A percentile compares a stretch with the other conserved stretches of the same genome.
phyloP scores from a whole-genome alignment of 1,284 basidiomycete species.

The Apiotrichum gamsii region DNA sequence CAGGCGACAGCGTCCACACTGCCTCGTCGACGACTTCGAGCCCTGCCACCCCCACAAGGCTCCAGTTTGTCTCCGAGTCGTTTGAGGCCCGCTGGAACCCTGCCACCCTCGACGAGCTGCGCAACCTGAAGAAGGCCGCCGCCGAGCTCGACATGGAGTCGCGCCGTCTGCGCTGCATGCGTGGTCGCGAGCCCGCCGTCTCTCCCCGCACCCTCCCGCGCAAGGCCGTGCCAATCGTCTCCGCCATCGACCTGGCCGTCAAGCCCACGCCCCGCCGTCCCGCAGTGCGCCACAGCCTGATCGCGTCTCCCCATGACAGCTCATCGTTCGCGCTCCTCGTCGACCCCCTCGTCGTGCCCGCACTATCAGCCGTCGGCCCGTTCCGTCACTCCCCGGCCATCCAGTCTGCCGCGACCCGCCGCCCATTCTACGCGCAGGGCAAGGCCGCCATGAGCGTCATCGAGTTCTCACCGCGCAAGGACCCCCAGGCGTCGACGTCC shows the following conservation, averaged over 20 bases:
- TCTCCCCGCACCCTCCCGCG: conserved; percentile 20
- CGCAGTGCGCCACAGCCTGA: conserved; percentile 8
- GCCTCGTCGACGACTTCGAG: conserved; percentile 1
- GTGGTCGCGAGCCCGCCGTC: conserved; percentile 9
- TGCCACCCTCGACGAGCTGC: conserved; percentile 22
- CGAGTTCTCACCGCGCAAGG: conserved; percentile 14
- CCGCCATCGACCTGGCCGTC: conserved; percentile 8
- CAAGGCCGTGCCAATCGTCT: conserved; percentile 25
- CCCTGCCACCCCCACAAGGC: conserved; percentile 13
- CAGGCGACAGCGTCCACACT: conserved; percentile 9
- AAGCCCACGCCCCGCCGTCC: conserved; percentile 5
- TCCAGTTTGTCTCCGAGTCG: conserved; percentile 21
- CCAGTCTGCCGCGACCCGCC: conserved; percentile 3
- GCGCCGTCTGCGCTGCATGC: conserved; percentile 11
- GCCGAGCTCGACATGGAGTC: conserved; percentile 24
- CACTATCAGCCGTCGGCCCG: background rate
- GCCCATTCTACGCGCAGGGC: conserved; percentile 21
- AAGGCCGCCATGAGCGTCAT: conserved; percentile 21
- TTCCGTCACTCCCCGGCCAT: background rate
- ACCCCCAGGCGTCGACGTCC: background rate
- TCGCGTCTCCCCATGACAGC: background rate
- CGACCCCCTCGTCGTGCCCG: background rate
- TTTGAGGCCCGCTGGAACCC: conserved; percentile 24
- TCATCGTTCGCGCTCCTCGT: background rate
- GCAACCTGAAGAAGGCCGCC: conserved; percentile 20